Percentiles rank a stretch among this genome's conserved stretches.
phyloP scores from a whole-genome alignment of 2,329 filamentous ascomycete genomes.

The Alternaria triticimaculans region DNA sequence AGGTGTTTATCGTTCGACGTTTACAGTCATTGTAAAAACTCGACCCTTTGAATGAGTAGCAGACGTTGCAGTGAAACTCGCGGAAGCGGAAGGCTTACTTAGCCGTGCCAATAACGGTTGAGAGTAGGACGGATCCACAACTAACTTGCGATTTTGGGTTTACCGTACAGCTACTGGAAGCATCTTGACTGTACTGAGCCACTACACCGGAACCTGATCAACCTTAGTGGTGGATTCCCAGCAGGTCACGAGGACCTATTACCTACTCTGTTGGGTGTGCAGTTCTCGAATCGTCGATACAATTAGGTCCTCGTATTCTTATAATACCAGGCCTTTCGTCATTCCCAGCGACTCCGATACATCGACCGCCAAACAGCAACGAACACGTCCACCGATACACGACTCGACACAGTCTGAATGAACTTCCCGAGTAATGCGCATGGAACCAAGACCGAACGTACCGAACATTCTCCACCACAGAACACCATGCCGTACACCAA shows the following conservation, averaged over 20 bases:
- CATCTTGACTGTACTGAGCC: constrained; percentile 23
- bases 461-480: constrained; percentile 32
- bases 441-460: constrained; percentile 31
- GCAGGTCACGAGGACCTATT: constrained; percentile 24
- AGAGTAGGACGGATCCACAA: constrained; percentile 23
- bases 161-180: constrained; percentile 28
- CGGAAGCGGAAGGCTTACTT: constrained; percentile 22
- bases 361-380: neutral
- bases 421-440: constrained; percentile 31
- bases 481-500: constrained; percentile 13
- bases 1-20: constrained; percentile 37
- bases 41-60: constrained; percentile 6
- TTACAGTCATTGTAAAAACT: constrained; percentile 8
- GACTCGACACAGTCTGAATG: constrained; percentile 22
- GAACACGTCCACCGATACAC: constrained; percentile 3
- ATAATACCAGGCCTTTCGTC: constrained; percentile 10
- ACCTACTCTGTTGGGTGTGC: constrained; percentile 17
- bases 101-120: constrained; percentile 11
- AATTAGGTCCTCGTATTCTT: constrained; percentile 21
- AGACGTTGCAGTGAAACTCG: constrained; percentile 16
- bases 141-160: constrained; percentile 25
- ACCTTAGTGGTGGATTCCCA: constrained; percentile 20
- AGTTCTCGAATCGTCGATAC: constrained; percentile 35
- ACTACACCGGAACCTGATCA: constrained; percentile 24
- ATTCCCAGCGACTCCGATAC: constrained; percentile 2